Evolutionary conservation across 345 rosid genomes (phyloP).

Genomic region (Eucalyptus cloeziana): DNA sequence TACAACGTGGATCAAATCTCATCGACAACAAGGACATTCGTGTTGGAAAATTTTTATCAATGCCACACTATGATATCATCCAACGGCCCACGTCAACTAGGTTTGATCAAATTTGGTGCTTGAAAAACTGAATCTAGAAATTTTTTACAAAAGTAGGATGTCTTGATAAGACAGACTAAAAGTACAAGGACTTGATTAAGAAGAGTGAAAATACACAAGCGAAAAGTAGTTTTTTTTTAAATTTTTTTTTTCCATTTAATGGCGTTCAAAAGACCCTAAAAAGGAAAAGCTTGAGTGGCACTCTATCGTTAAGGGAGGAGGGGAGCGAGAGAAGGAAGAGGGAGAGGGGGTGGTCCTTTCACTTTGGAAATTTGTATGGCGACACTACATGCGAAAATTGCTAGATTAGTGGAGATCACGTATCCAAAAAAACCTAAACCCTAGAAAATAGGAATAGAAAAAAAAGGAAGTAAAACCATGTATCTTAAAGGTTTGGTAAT

Average conservation of each 20-base stretch:
- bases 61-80: not conserved
- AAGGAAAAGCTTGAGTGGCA: not conserved
- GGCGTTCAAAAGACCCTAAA: not conserved
- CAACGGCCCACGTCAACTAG: rapidly evolving
- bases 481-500: constrained; percentile 29
- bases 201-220: not conserved
- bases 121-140: not conserved
- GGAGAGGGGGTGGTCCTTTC: not conserved
- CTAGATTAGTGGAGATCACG: not conserved
- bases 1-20: not conserved
- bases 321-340: no score
- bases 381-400: not conserved
- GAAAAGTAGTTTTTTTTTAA: not conserved
- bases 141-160: not conserved
- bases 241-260: not conserved
- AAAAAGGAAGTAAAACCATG: not conserved
- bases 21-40: not conserved
- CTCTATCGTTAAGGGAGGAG: not conserved
- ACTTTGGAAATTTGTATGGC: not conserved
- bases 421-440: not conserved
- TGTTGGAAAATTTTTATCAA: not conserved
- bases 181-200: not conserved
- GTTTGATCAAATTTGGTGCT: not conserved
- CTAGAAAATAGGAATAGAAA: no score
- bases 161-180: not conserved